Evolutionary conservation across 1,284 basidiomycete species (phyloP).

Genomic region (Porogramme epimiltina): DNA sequence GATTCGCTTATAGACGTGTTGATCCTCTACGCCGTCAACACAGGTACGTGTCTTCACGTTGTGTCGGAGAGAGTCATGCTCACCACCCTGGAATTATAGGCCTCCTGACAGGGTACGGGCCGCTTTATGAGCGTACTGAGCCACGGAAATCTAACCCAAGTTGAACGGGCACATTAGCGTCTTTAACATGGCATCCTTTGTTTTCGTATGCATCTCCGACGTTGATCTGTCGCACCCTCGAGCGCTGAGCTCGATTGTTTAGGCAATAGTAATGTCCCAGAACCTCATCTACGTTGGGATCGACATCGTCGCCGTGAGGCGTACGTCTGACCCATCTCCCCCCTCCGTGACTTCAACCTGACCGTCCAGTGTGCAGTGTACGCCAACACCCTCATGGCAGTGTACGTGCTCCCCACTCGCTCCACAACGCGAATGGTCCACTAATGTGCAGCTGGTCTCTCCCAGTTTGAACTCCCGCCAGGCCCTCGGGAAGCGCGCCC

Average conservation of each 20-base stretch:
- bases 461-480: not conserved
- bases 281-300: slow-evolving; percentile 2
- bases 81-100: not conserved
- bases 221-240: not conserved
- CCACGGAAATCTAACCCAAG: not conserved
- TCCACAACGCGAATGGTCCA: not conserved
- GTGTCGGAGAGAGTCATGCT: not conserved
- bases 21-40: slow-evolving; percentile 3
- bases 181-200: slow-evolving; percentile 1
- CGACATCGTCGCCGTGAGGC: not conserved
- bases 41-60: not conserved
- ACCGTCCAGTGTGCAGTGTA: not conserved
- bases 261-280: slow-evolving; percentile 1
- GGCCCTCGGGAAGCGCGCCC: not conserved
- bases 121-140: no score
- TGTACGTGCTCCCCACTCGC: not conserved
- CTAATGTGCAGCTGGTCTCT: not conserved
- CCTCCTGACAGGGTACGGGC: slow-evolving; percentile 2
- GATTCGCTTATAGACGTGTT: slow-evolving; percentile 3
- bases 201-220: not conserved
- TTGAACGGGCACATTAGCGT: not conserved
- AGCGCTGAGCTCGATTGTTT: no score
- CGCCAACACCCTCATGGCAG: not conserved
- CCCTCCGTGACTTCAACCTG: no score
- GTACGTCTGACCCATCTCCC: not conserved